phyloP scores from a whole-genome alignment of 2,329 filamentous ascomycete species.

The Alternaria novae-zelandiae region DNA sequence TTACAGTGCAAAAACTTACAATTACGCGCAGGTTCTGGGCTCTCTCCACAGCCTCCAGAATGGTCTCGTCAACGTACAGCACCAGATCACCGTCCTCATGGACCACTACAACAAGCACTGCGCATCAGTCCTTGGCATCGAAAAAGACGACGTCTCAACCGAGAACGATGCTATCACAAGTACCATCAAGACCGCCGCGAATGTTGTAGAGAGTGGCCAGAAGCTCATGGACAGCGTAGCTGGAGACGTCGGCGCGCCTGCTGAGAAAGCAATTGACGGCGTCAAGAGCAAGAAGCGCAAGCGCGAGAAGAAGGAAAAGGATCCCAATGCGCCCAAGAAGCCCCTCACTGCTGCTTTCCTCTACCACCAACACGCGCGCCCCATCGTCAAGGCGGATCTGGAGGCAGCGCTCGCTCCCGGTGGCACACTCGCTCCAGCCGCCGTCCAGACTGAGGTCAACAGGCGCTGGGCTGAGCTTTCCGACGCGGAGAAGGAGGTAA shows the following conservation, averaged over 20 bases:
- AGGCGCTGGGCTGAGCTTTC: slow-evolving; percentile 83
- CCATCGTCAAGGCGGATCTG: slow-evolving; percentile 76
- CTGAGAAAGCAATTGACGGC: slow-evolving; percentile 16
- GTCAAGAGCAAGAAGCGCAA: slow-evolving; percentile 69
- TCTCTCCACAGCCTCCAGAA: slow-evolving; percentile 80
- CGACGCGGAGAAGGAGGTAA: slow-evolving; percentile 72
- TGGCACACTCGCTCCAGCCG: slow-evolving; percentile 77
- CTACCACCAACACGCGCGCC: slow-evolving; percentile 87
- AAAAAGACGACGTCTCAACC: slow-evolving; percentile 49
- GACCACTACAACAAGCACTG: slow-evolving; percentile 88
- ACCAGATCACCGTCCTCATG: slow-evolving; percentile 77
- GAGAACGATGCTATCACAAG: slow-evolving; percentile 48
- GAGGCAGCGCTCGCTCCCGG: slow-evolving; percentile 61
- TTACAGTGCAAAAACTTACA: not conserved
- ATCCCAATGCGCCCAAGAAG: slow-evolving; percentile 94
- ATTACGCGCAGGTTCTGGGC: slow-evolving; percentile 68
- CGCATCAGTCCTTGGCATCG: slow-evolving; percentile 71
- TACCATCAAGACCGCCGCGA: slow-evolving; percentile 26
- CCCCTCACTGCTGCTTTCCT: slow-evolving; percentile 94
- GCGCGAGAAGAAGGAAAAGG: slow-evolving; percentile 76
- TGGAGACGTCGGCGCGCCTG: slow-evolving; percentile 22
- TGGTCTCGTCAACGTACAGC: slow-evolving; percentile 44
- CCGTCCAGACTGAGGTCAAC: slow-evolving; percentile 86
- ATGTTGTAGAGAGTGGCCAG: slow-evolving; percentile 36
- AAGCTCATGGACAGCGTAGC: slow-evolving; percentile 29